Conservation (phyloP, 768 basidiomycete species). For the Pleurotus citrinopileatus region DNA sequence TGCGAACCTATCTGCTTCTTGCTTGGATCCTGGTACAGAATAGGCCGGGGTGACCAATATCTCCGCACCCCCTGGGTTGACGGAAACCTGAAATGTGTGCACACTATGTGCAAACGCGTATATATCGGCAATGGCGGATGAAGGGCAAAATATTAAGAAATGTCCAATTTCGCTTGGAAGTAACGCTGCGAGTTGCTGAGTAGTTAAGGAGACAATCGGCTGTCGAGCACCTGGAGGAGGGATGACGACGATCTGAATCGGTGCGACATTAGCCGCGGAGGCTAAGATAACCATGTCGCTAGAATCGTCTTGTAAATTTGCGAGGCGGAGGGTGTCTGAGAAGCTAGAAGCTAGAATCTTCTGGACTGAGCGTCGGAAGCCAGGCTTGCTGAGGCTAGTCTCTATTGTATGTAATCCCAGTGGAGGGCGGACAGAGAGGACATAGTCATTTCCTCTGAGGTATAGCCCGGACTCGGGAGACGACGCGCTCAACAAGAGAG, state of each 20-base stretch:
- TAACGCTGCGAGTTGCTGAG: constrained; percentile 9
- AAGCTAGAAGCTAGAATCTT: background rate
- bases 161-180: constrained; percentile 11
- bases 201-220: constrained; percentile 1
- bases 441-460: background rate
- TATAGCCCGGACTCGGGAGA: background rate
- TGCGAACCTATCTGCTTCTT: background rate
- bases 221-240: constrained; percentile 1
- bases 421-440: background rate
- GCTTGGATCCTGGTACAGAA: background rate
- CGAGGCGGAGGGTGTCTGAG: background rate
- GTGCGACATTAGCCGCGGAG: background rate
- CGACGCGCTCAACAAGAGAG: background rate
- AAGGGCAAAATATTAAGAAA: constrained; percentile 18
- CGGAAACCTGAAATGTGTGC: background rate
- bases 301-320: background rate
- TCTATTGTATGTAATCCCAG: background rate
- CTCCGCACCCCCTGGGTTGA: background rate
- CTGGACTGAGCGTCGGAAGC: background rate
- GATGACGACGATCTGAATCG: constrained; percentile 11
- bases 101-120: background rate
- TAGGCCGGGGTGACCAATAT: background rate
- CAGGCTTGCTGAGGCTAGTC: background rate
- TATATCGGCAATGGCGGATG: background rate
- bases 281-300: constrained; percentile 4